Evolutionary conservation across 495 filamentous ascomycete species (phyloP), one percentile per base, ranked within the genome.

Genomic region (Penicillium maclennaniae): DNA sequence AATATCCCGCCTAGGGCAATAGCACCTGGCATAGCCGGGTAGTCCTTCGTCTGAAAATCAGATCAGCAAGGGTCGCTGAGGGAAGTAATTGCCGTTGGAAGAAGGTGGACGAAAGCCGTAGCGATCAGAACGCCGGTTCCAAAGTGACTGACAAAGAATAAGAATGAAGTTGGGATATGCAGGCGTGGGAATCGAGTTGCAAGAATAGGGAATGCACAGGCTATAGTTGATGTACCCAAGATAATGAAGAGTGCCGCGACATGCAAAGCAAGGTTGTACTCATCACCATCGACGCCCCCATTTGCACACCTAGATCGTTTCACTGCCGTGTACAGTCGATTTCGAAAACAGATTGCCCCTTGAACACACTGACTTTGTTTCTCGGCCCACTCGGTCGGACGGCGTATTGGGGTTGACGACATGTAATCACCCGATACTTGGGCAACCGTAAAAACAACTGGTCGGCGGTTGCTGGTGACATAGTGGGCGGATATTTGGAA

Each of bases 61-160:
- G 87, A 85, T 1, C 91, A 78, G 63, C 87, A 91, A 45, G 83
- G 81, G 54, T 90, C 81, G 27, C 81, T 85, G 4, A 92, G 75
- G 5, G 85, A 87, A 25, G 73, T 68, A 64, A 90, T 90, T 4
- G 88, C 88, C 4, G 87, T 90, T 6, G 87, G 87, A 6, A 92
- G 85, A 10, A 82, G 70, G 63, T 91, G 88, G 23, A 90, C 88
- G 62, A 92, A 92, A 15, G 87, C 87, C 7, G 88, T 90, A n/a
- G 88, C 86, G 47, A 91, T 84, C 14, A 92, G 70, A n/a, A 92
- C 88, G 40, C 87, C 88, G 6, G 88, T 90, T 48, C 88, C 88
- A 58, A 92, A 89, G 69, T 91, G 85, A 21, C 85, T 83, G 51
- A 83, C 85, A 39, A 84, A 71, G 67, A 88, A 88, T 53, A 89